phyloP scores from a whole-genome alignment of 2,329 filamentous ascomycete species.

The Lachnellula subtilissima region DNA sequence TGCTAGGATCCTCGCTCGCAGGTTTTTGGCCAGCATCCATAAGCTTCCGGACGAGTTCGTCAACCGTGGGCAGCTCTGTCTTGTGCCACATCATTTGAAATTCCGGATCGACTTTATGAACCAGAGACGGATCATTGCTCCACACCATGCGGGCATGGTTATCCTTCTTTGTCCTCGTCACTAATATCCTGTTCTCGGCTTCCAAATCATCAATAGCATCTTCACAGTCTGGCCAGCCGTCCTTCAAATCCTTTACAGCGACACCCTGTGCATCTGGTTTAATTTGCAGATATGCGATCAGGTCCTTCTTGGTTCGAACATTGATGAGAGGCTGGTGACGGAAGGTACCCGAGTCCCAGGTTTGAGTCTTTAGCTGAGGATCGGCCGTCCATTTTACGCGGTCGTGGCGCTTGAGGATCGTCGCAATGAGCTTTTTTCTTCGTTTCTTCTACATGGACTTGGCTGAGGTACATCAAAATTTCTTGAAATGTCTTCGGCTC shows the following conservation, averaged over 20 bases:
- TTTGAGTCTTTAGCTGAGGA: conserved; percentile 57
- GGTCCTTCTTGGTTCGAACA: conserved; percentile 70
- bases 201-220: conserved; percentile 75
- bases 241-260: conserved; percentile 84
- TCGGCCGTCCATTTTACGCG: conserved; percentile 55
- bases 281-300: conserved; percentile 75
- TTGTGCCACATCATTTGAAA: conserved; percentile 81
- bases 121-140: conserved; percentile 77
- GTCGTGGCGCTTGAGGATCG: conserved; percentile 62
- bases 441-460: conserved; percentile 57
- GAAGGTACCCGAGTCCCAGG: conserved; percentile 68
- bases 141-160: conserved; percentile 80
- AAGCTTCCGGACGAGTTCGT: conserved; percentile 37
- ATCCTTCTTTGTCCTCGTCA: conserved; percentile 90
- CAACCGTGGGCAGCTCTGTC: conserved; percentile 61
- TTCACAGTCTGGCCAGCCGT: conserved; percentile 87
- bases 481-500: conserved; percentile 66
- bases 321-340: conserved; percentile 78
- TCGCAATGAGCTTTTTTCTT: conserved; percentile 59
- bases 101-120: conserved; percentile 71
- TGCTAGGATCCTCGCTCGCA: conserved; percentile 35
- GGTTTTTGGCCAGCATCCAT: conserved; percentile 35
- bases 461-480: conserved; percentile 74
- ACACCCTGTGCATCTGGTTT: conserved; percentile 79
- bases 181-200: conserved; percentile 70